Evolutionary conservation across 371 early-diverging fungal species (phyloP), one percentile per base, ranked within the genome.

Genomic region (Blastocladiella emersonii): DNA sequence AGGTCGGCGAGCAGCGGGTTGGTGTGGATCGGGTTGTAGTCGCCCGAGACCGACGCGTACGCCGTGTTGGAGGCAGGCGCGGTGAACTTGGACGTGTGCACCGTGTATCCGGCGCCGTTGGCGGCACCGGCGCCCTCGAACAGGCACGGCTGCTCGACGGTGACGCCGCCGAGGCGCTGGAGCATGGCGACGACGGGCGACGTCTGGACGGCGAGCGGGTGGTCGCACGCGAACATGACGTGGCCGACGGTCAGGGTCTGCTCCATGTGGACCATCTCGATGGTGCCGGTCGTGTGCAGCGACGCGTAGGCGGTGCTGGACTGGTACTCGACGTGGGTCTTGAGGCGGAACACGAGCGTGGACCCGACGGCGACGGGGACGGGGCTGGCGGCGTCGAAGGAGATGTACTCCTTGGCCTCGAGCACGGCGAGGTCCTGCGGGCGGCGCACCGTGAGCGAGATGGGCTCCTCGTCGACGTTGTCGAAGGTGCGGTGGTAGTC

Each of bases 1-100:
- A 91, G 74, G 65, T 91, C 91, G 64, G 95, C 90, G 82, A 95
- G 90, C 85, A 92, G 93, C 61, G 90, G 88, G 84, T 91, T 93
- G 72, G 89, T 90, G 80, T 95, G 96, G 67, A 95, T 95, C 35
- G 96, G 96, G 76, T 95, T 95, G 78, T 81, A 85, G 72, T 95
- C 96, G 63, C 87, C 88, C 35, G 94, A 93, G 36, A 88, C 85
- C 64, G 82, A 77, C 60, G 95, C 89, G 77, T 95, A 95, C 63
- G 86, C 84, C 59, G 82, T 81, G 78, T 96, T 94, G 61, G 88
- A 85, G 55, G 77, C 73, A 59, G 90, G 90, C 51, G 91, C 80
- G 65, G 83, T 79, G 35, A 91, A 88, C 51, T 84, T 85, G 17
- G 92, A 89, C 49, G 93, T 91, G 81, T 92, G 86, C 65, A 93